Evolutionary conservation across 352 stramenopile species (phyloP).

Genomic region (Detonula confervacea): DNA sequence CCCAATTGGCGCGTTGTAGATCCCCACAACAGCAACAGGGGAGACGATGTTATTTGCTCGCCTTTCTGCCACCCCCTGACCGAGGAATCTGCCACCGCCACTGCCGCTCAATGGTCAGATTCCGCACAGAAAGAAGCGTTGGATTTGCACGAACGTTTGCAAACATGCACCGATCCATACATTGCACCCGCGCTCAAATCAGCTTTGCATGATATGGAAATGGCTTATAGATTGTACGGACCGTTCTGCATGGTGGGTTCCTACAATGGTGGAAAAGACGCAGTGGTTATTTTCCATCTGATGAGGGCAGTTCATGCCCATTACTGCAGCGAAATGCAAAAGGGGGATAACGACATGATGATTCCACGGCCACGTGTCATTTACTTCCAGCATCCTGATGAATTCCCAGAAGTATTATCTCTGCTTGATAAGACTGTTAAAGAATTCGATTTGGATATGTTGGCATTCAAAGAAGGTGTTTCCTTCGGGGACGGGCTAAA

Average conservation of each 20-base stretch:
- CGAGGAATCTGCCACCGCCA: slow-evolving; percentile 2
- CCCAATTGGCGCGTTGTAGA: slow-evolving; percentile 46
- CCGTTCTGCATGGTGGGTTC: slow-evolving; percentile 70
- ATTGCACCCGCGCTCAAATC: slow-evolving; percentile 57
- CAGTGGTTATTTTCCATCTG: slow-evolving; percentile 88
- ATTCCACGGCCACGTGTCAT: slow-evolving; percentile 87
- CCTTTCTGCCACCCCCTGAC: slow-evolving; percentile 35
- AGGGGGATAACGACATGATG: slow-evolving; percentile 12
- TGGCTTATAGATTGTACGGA: slow-evolving; percentile 82
- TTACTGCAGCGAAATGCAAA: slow-evolving; percentile 61
- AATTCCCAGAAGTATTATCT: slow-evolving; percentile 92
- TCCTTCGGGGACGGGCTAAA: slow-evolving; percentile 92
- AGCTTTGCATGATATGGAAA: slow-evolving; percentile 71
- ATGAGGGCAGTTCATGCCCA: slow-evolving; percentile 82
- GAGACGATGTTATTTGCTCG: slow-evolving; percentile 6
- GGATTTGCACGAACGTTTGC: slow-evolving; percentile 66
- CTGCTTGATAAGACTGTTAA: slow-evolving; percentile 77
- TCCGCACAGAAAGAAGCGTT: slow-evolving; percentile 61
- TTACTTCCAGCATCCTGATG: slow-evolving; percentile 95
- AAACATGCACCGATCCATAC: slow-evolving; percentile 64
- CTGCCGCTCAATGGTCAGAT: slow-evolving; percentile 61
- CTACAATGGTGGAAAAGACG: slow-evolving; percentile 91
- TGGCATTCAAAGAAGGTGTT: slow-evolving; percentile 79
- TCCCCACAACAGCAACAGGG: not conserved
- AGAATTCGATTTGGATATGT: slow-evolving; percentile 85